Base-by-base conservation (phyloP, 2,329 filamentous ascomycete species). In the Pezicula radicicola region DNA sequence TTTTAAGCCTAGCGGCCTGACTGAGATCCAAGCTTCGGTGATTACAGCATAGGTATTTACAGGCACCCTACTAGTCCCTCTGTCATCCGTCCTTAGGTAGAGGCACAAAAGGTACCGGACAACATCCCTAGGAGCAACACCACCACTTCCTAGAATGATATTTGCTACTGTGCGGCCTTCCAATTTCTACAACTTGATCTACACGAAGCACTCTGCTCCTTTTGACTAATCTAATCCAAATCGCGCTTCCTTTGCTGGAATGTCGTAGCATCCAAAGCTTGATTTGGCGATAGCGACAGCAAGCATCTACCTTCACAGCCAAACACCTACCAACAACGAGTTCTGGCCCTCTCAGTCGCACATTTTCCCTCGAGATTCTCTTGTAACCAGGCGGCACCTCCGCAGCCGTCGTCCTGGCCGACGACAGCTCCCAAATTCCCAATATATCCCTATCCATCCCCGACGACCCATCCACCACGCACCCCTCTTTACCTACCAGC, bases 371-470 rank as follows among this genome's bases (percentile, higher is more conserved):
- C 47, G 47, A 47, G 46, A 49, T 40, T 51, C 27, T 40, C 27
- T 44, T 19, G 13, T 21, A 46, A 53, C 54, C 62, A 66, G 72
- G 70, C 71, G 75, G 70, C 71, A 67, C 56, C 72, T 73, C 78
- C 75, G 73, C 74, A 73, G 71, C 64, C 71, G 74, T 83, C 84
- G 85, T 84, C 79, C 86, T 89, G 87, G 87, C 86, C 80, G 80
- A 87, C 82, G 80, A 83, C 76, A 75, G 67, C 69, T 75, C 80
- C 72, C 75, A 73, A 68, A 71, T 73, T 69, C 70, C 64, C 61
- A 60, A 68, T 71, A 70, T 73, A 72, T 75, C 81, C 79, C 80
- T 79, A 79, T 75, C 78, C 82, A 76, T 78, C 76, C 74, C 86
- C 82, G 85, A 85, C 84, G 72, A 79, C 77, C 80, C 81, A 78